These are phyloP conservation scores for Glarea lozoyensis DNA, from an alignment of 495 filamentous ascomycete genomes.

Conservation along the genomic window DNA sequence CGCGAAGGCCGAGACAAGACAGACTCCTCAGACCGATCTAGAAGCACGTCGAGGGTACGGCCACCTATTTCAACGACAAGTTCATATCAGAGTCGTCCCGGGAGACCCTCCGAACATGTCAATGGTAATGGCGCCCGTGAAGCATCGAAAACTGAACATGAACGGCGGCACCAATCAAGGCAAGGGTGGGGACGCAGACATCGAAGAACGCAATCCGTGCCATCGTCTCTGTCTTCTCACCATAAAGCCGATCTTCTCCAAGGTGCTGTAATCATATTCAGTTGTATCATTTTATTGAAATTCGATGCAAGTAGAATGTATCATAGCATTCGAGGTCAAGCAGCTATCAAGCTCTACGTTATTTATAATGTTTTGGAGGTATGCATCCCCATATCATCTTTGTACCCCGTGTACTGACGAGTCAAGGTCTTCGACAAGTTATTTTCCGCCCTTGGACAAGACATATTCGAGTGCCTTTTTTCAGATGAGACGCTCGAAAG, in stretches of 20 bases:
- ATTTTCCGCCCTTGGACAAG: constrained; percentile 84
- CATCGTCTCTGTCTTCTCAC: constrained; percentile 72
- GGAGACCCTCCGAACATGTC: constrained; percentile 4
- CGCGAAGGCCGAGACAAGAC: constrained; percentile 41
- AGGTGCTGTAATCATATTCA: constrained; percentile 74
- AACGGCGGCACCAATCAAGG: constrained; percentile 17
- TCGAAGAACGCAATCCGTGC: constrained; percentile 70
- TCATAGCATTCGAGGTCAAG: constrained; percentile 91
- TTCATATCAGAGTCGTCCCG: constrained; percentile 13
- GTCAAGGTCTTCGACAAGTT: constrained; percentile 65
- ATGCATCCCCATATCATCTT: constrained; percentile 19
- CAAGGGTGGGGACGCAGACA: constrained; percentile 42
- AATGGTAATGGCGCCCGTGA: constrained; percentile 12
- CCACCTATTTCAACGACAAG: constrained; percentile 13
- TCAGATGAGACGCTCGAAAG: constrained; percentile 86
- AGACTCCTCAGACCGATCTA: constrained; percentile 19
- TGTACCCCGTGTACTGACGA: background rate
- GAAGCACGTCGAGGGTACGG: constrained; percentile 13
- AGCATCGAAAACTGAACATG: constrained; percentile 6
- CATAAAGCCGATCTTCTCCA: constrained; percentile 95
- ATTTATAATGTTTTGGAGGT: constrained; percentile 94
- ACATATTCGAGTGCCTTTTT: constrained; percentile 92
- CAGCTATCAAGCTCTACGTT: constrained; percentile 95
- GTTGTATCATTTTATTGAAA: constrained; percentile 76
- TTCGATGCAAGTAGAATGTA: constrained; percentile 98